Conservation (phyloP, 495 filamentous ascomycete genomes). For the Talaromyces trachyspermus region DNA sequence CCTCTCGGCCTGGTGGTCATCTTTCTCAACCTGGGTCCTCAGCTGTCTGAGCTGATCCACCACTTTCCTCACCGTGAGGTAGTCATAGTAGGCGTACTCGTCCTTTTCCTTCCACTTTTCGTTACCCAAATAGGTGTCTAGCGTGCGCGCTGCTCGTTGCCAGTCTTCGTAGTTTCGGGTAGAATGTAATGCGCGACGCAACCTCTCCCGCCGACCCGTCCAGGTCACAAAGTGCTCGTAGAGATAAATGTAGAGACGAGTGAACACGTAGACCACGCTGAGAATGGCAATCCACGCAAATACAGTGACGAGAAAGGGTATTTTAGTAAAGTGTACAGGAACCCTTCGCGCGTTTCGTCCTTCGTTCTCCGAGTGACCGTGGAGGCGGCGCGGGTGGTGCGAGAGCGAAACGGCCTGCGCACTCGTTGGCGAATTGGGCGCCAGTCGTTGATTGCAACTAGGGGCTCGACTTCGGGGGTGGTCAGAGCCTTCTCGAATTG, state of each 20-base stretch:
- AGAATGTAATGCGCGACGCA: slow-evolving; percentile 61
- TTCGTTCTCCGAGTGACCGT: slow-evolving; percentile 48
- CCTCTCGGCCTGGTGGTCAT: no score
- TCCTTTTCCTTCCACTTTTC: slow-evolving; percentile 79
- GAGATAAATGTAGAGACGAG: slow-evolving; percentile 78
- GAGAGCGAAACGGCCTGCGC: slow-evolving; percentile 33
- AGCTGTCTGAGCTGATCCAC: slow-evolving; percentile 62
- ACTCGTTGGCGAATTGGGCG: slow-evolving; percentile 66
- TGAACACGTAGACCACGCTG: slow-evolving; percentile 63
- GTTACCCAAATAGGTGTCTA: slow-evolving; percentile 79
- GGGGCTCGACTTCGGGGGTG: slow-evolving; percentile 38
- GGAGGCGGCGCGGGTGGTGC: slow-evolving; percentile 8
- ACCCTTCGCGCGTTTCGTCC: slow-evolving; percentile 92
- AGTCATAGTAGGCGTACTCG: slow-evolving; percentile 93
- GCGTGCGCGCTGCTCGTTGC: slow-evolving; percentile 64
- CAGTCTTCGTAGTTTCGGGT: slow-evolving; percentile 74
- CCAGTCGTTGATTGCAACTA: slow-evolving; percentile 80
- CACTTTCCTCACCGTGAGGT: slow-evolving; percentile 68
- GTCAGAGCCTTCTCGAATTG: slow-evolving; percentile 45
- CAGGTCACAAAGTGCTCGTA: slow-evolving; percentile 65
- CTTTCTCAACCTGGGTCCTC: slow-evolving; percentile 50
- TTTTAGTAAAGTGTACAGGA: slow-evolving; percentile 78
- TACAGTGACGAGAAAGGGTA: slow-evolving; percentile 83
- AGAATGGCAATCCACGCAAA: slow-evolving; percentile 69
- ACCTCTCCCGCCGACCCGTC: slow-evolving; percentile 58